phyloP scores from a whole-genome alignment of 345 rosid species.

The Hypericum perforatum region DNA sequence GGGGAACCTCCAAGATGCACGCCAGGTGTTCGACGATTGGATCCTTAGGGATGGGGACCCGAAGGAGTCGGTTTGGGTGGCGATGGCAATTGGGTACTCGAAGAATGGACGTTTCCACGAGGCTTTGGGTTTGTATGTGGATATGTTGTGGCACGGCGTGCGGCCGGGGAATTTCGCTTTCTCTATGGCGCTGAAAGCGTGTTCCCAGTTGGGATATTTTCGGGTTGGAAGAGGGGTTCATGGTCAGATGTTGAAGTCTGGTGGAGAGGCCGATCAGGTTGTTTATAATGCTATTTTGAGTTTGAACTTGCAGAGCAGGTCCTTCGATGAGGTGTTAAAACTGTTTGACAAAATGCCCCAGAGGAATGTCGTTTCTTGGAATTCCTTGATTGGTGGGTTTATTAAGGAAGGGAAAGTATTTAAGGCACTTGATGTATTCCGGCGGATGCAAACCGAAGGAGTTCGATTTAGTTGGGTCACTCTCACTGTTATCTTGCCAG shows the following conservation, averaged over 20 bases:
- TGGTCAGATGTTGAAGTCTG: constrained; percentile 32
- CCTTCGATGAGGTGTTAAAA: constrained; percentile 22
- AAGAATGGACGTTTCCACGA: constrained; percentile 25
- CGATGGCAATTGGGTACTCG: constrained; percentile 43
- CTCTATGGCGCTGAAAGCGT: constrained; percentile 35
- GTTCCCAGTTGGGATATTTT: constrained; percentile 18
- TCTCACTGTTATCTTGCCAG: constrained; percentile 24
- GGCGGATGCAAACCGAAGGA: constrained; percentile 30
- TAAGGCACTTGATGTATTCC: constrained; percentile 25
- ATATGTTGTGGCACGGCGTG: constrained; percentile 25
- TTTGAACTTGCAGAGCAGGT: constrained; percentile 21
- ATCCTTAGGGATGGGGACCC: constrained; percentile 1
- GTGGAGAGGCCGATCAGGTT: constrained; percentile 32
- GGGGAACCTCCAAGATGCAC: constrained; percentile 29
- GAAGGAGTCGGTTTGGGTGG: constrained; percentile 34
- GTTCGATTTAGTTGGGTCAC: constrained; percentile 40
- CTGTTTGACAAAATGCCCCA: constrained; percentile 12
- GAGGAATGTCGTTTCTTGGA: constrained; percentile 17
- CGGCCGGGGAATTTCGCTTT: constrained; percentile 34
- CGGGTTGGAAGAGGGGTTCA: constrained; percentile 32
- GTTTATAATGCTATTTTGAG: constrained; percentile 28
- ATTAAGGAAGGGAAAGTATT: background rate
- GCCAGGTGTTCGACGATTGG: constrained; percentile 23
- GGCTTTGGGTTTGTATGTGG: constrained; percentile 24
- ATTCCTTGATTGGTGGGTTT: constrained; percentile 9